phyloP scores from a whole-genome alignment of 495 filamentous ascomycete species.

The Apiosordaria backusii region DNA sequence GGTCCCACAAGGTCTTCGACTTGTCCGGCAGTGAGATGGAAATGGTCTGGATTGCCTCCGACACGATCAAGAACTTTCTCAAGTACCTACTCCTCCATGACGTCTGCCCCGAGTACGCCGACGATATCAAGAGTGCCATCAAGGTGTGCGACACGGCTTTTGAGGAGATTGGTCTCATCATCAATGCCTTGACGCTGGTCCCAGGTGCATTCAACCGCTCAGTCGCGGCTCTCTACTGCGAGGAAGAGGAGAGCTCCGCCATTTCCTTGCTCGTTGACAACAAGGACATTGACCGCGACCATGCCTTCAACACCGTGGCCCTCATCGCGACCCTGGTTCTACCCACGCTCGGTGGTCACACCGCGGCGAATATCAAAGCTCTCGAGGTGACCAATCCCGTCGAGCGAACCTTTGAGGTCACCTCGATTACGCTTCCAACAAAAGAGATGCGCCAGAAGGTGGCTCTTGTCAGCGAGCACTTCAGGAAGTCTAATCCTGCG shows the following conservation, averaged over 20 bases:
- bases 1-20: conserved; percentile 12
- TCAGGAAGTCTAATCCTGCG: conserved; percentile 8
- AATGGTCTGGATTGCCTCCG: conserved; percentile 23
- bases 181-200: conserved; percentile 45
- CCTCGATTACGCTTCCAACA: conserved; percentile 27
- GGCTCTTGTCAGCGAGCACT: conserved; percentile 24
- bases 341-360: neutral
- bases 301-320: neutral
- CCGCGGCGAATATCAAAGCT: neutral
- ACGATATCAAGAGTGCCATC: conserved; percentile 63
- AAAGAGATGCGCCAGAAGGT: conserved; percentile 18
- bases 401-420: conserved; percentile 37
- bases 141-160: conserved; percentile 64
- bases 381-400: neutral
- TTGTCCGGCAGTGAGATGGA: conserved; percentile 22
- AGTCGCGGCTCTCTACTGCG: conserved; percentile 27
- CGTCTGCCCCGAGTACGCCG: conserved; percentile 76
- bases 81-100: conserved; percentile 81
- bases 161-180: conserved; percentile 59
- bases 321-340: neutral
- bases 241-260: conserved; percentile 13
- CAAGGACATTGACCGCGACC: conserved; percentile 8
- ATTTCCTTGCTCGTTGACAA: neutral
- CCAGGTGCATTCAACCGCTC: conserved; percentile 76
- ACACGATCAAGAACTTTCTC: conserved; percentile 77